These are phyloP conservation scores for Gardenia jasminoides DNA, from an alignment of 257 asterid species.

Conservation along the genomic window DNA sequence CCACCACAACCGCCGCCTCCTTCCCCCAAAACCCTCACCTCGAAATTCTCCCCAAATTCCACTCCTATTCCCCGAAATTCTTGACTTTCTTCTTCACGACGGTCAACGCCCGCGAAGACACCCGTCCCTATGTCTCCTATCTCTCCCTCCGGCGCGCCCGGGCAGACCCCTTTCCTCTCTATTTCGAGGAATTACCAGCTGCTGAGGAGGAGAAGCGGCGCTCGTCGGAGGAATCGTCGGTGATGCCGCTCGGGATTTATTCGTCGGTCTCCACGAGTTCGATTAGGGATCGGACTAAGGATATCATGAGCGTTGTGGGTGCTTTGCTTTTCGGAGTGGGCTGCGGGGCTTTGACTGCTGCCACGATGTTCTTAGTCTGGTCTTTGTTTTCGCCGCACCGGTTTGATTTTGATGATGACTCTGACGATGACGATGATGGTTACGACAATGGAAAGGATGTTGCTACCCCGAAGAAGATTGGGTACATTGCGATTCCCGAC, in stretches of 20 bases:
- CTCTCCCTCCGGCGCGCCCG: conserved; percentile 21
- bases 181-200: not conserved
- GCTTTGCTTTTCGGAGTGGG: conserved; percentile 80
- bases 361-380: conserved; percentile 66
- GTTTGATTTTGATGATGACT: conserved; percentile 53
- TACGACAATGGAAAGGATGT: conserved; percentile 34
- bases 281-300: conserved; percentile 62
- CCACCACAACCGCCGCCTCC: conserved; percentile 32
- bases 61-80: conserved; percentile 11
- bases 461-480: conserved; percentile 46
- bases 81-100: conserved; percentile 21
- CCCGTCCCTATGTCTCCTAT: not conserved
- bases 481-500: conserved; percentile 45
- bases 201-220: not conserved
- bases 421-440: conserved; percentile 41
- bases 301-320: conserved; percentile 73
- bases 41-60: conserved; percentile 2
- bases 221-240: conserved; percentile 4
- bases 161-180: conserved; percentile 13
- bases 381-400: conserved; percentile 54
- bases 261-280: conserved; percentile 58
- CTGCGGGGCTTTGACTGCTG: conserved; percentile 77
- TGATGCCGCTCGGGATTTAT: conserved; percentile 48
- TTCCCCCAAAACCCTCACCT: conserved; percentile 37
- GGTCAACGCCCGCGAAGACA: not conserved